phyloP scores from a whole-genome alignment of 192 early-diverging fungal species.

The Coemansia brasiliensis region DNA sequence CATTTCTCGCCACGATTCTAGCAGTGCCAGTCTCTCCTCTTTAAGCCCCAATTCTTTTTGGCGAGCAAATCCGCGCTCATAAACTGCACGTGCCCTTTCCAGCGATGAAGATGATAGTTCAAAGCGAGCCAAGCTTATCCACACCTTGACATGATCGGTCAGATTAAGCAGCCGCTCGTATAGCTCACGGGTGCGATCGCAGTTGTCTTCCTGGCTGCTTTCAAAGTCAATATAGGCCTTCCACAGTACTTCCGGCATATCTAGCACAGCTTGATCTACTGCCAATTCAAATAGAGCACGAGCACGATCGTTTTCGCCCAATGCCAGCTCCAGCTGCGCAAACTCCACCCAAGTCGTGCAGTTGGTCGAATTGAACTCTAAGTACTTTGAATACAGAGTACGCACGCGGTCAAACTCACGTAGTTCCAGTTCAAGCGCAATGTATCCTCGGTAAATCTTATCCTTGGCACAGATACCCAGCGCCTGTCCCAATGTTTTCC shows the following conservation, averaged over 20 bases:
- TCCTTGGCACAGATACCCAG: conserved; percentile 88
- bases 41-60: conserved; percentile 74
- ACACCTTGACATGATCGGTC: conserved; percentile 96
- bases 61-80: conserved; percentile 68
- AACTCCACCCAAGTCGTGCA: conserved; percentile 96
- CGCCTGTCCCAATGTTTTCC: conserved; percentile 80
- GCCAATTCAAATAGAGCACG: conserved; percentile 92
- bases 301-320: conserved; percentile 83
- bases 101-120: conserved; percentile 61
- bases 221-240: conserved; percentile 98
- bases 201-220: conserved; percentile 76
- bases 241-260: conserved; percentile 99
- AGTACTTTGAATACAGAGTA: conserved; percentile 84
- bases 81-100: conserved; percentile 68
- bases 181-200: conserved; percentile 68
- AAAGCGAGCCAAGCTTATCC: conserved; percentile 92
- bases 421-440: conserved; percentile 90
- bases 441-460: conserved; percentile 92
- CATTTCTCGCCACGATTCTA: conserved; percentile 91
- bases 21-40: conserved; percentile 69
- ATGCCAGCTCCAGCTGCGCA: conserved; percentile 81
- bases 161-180: conserved; percentile 84
- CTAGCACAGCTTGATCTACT: conserved; percentile 81
- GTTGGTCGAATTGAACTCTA: conserved; percentile 84
- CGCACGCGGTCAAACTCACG: conserved; percentile 94